Percentiles rank a stretch among this genome's conserved stretches.
Evolutionary conservation across 345 rosid species (phyloP).

Genomic region (Aegle marmelos): DNA sequence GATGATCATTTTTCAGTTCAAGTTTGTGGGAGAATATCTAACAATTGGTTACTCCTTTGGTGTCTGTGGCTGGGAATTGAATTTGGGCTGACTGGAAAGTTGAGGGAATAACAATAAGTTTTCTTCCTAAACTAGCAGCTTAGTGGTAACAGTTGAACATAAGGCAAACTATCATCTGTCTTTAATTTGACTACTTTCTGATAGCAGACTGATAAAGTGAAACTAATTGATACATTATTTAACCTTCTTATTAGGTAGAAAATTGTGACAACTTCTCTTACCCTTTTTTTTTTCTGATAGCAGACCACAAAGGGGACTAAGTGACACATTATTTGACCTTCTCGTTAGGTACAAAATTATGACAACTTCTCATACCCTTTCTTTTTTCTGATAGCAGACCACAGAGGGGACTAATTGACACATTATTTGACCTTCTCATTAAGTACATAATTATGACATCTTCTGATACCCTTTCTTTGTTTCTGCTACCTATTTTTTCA

Average conservation of each 20-base stretch:
- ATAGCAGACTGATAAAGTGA: background rate
- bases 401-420: background rate
- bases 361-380: background rate
- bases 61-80: background rate
- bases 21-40: background rate
- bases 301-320: background rate
- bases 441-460: background rate
- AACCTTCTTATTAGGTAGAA: background rate
- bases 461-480: background rate
- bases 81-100: background rate
- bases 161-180: background rate
- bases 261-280: background rate
- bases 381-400: background rate
- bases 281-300: background rate
- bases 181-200: background rate
- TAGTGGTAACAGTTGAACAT: background rate
- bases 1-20: background rate
- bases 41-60: background rate
- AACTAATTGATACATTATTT: background rate
- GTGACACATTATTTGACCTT: background rate
- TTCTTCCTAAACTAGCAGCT: background rate
- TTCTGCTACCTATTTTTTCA: background rate
- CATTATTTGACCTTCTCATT: background rate
- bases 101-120: background rate
- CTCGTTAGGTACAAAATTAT: background rate